These are phyloP conservation scores for Monosporascus cannonballus DNA, from an alignment of 2,329 filamentous ascomycete species.

Conservation along the genomic window DNA sequence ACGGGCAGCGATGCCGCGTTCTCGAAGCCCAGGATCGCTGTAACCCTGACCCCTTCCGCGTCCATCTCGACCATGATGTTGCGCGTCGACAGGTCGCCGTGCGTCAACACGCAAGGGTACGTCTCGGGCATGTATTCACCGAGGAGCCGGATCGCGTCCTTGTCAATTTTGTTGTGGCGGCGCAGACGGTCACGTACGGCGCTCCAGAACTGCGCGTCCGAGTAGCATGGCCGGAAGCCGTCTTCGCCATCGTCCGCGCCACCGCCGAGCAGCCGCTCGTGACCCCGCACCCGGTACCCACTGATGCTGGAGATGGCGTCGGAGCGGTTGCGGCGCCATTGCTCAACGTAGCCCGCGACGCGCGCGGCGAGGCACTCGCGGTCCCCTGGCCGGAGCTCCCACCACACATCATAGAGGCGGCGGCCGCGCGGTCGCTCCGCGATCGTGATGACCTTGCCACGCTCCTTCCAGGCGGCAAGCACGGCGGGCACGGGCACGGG, in stretches of 20 bases:
- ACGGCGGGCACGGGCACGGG: slow-evolving; percentile 17
- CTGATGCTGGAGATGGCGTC: slow-evolving; percentile 11
- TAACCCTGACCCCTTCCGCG: slow-evolving; percentile 6
- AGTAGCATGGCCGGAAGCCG: slow-evolving; percentile 16
- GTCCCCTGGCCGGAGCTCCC: slow-evolving; percentile 7
- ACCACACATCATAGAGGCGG: slow-evolving; percentile 22
- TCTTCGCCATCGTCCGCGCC: background rate
- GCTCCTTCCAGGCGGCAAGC: slow-evolving; percentile 22
- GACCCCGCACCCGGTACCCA: slow-evolving; percentile 11
- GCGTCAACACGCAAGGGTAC: slow-evolving; percentile 18
- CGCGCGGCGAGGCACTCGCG: slow-evolving; percentile 14
- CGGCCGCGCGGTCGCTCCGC: slow-evolving; percentile 13
- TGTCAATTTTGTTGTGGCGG: slow-evolving; percentile 3
- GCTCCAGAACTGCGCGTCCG: slow-evolving; percentile 14
- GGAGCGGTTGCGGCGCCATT: slow-evolving; percentile 16
- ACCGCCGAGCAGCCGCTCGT: slow-evolving; percentile 15
- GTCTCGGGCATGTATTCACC: slow-evolving; percentile 17
- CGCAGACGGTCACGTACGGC: slow-evolving; percentile 9
- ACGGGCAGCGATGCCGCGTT: slow-evolving; percentile 17
- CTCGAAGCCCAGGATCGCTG: slow-evolving; percentile 17
- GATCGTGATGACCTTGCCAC: slow-evolving; percentile 20
- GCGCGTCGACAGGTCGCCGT: slow-evolving; percentile 20
- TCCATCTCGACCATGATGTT: slow-evolving; percentile 15
- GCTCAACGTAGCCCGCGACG: slow-evolving; percentile 12
- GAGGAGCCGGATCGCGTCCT: slow-evolving; percentile 8